Base-by-base conservation (phyloP, 257 asterid genomes). In the Galeopsis tetrahit region DNA sequence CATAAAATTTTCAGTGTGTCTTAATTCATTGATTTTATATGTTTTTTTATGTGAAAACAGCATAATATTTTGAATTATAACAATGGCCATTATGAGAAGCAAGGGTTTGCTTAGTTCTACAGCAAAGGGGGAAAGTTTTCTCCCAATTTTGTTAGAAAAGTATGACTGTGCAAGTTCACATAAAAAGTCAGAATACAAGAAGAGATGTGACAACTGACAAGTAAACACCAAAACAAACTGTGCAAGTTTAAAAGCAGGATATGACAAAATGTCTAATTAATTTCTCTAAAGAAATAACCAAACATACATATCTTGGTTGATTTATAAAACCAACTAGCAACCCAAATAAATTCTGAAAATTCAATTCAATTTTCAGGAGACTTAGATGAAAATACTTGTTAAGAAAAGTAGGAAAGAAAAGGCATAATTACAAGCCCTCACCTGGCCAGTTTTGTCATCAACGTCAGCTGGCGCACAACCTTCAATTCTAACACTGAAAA, bases 381-480 rank as follows among this genome's bases (percentile, higher is more conserved):
- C 32, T 8, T 51, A 44, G n/a, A 34, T 40, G 44, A 38, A 21
- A 72, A 10, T 36, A 17, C 43, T 48, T 9, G 34, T 35, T 6
- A 10, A 15, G 59, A 31, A 63, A 28, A 21, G 46, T 7, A 32
- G 57, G 31, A 61, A 63, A 75, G 58, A 49, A 39, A 68, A 64
- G 32, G 42, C 65, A 38, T 36, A 49, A 66, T 52, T 40, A 55
- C 34, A 59, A 74, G 71, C 49, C 49, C 79, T 83, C 77, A 83
- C 90, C 90, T 81, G 90, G 55, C 67, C 72, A 62, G 74, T 66
- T 69, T 78, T 83, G 70, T 74, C 88, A 44, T 80, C 84, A n/a
- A 36, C 46, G 34, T 60, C 85, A 40, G 82, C 80, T 70, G 72
- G 60, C 42, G 71, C 70, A 57, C 48, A 48, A 64, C 52, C 42